A percentile compares a stretch with the other conserved stretches of the same genome.
These are phyloP conservation scores for Bipolaris oryzae DNA, from an alignment of 2,329 filamentous ascomycete genomes.

Conservation along the genomic window DNA sequence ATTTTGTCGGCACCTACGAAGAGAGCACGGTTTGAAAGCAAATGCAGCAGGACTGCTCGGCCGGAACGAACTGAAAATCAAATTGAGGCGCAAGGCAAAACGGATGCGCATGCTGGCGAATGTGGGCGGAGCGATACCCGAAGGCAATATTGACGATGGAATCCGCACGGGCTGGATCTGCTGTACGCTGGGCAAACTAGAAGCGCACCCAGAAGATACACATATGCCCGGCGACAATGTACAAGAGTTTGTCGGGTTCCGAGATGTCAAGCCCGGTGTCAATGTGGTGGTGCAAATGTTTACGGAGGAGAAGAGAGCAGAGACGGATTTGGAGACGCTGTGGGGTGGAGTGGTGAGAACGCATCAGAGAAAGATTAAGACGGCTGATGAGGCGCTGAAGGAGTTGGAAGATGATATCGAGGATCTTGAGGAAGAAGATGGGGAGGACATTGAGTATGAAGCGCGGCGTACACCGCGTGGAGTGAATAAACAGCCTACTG, in stretches of 20 bases:
- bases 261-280: conserved; percentile 61
- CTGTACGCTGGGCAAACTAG: conserved; percentile 79
- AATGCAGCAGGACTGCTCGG: conserved; percentile 88
- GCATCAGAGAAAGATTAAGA: conserved; percentile 48
- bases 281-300: conserved; percentile 74
- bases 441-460: conserved; percentile 14
- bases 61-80: conserved; percentile 88
- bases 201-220: conserved; percentile 55
- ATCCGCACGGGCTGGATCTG: conserved; percentile 96
- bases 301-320: conserved; percentile 70
- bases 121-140: conserved; percentile 60
- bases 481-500: neutral
- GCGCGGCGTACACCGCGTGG: neutral
- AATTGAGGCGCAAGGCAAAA: conserved; percentile 78
- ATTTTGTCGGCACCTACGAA: conserved; percentile 84
- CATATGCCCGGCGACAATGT: conserved; percentile 38
- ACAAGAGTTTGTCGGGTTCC: conserved; percentile 78
- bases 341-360: conserved; percentile 61
- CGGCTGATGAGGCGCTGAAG: conserved; percentile 35
- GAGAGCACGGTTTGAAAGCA: conserved; percentile 72
- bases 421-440: conserved; percentile 28
- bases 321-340: conserved; percentile 69
- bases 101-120: conserved; percentile 80
- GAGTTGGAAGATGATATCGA: conserved; percentile 31
- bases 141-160: conserved; percentile 75